A percentile compares a stretch with the other conserved stretches of the same genome.
These are phyloP conservation scores for Pseudocercospora pini-densiflorae DNA, from an alignment of 2,329 filamentous ascomycete genomes.

Conservation along the genomic window DNA sequence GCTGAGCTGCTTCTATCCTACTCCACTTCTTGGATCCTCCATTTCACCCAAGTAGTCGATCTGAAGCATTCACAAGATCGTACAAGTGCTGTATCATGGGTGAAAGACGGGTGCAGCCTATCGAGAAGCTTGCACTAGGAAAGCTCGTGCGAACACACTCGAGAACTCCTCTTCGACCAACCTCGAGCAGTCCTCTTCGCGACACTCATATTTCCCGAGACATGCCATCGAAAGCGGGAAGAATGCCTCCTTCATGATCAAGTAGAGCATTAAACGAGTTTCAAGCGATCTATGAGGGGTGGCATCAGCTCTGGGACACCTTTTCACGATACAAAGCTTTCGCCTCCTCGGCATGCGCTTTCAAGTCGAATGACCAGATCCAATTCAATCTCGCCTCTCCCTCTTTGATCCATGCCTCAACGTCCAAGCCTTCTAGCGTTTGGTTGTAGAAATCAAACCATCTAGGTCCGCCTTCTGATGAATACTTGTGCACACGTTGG, in stretches of 20 bases:
- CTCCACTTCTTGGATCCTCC: no score
- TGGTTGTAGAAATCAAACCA: conserved; percentile 26
- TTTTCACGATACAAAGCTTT: conserved; percentile 11
- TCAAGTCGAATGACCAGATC: conserved; percentile 35
- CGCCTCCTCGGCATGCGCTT: conserved; percentile 28
- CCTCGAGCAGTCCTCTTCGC: no score
- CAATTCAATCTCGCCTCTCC: conserved; percentile 26
- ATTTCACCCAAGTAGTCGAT: no score
- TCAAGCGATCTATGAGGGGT: neutral
- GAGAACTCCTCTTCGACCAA: no score
- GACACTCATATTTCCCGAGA: no score
- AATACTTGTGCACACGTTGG: conserved; percentile 24
- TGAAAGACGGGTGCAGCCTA: no score
- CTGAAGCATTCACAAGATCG: no score
- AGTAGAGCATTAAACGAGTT: neutral
- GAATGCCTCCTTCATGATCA: neutral
- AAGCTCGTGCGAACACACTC: no score
- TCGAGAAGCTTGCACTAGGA: no score
- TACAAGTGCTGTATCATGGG: no score
- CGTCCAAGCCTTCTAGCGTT: conserved; percentile 25
- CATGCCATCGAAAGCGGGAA: no score
- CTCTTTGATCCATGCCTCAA: conserved; percentile 26
- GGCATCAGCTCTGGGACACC: neutral
- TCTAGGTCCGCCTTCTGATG: conserved; percentile 22
- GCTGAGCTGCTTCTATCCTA: no score